phyloP scores from a whole-genome alignment of 345 rosid genomes.

The Melastoma malabathricum region DNA sequence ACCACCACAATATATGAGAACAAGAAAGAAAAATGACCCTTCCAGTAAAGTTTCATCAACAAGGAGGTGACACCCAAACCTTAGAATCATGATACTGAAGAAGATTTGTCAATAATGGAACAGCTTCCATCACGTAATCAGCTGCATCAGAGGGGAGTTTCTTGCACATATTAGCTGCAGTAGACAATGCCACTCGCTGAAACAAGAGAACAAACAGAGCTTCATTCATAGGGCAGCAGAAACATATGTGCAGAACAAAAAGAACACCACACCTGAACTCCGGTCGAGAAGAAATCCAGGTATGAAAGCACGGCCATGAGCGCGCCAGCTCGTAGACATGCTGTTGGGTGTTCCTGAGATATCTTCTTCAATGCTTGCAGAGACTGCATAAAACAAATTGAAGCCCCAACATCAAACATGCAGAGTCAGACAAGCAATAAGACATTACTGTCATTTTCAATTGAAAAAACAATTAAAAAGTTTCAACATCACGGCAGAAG shows the following conservation, averaged over 20 bases:
- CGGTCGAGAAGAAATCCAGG: conserved; percentile 97
- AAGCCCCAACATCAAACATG: not conserved
- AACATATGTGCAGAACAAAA: too few relatives aligned
- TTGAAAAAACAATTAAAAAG: too few relatives aligned
- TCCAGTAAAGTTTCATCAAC: conserved; percentile 2
- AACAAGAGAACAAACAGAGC: conserved; percentile 5
- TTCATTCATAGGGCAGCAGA: not conserved
- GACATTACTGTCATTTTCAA: too few relatives aligned
- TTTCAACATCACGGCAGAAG: too few relatives aligned
- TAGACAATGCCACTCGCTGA: conserved; percentile 91
- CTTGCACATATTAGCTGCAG: conserved; percentile 99
- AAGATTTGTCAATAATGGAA: conserved; percentile 89
- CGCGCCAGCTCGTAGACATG: conserved; percentile 98
- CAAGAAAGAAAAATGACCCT: conserved; percentile 5
- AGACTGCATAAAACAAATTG: conserved; percentile 38
- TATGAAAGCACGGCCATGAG: conserved; percentile 99
- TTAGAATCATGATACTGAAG: conserved; percentile 94
- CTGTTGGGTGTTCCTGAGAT: conserved; percentile 99
- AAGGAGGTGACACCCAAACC: conserved; percentile 20
- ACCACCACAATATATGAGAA: conserved; percentile 7
- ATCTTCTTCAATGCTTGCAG: conserved; percentile 97
- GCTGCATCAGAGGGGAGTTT: conserved; percentile 98
- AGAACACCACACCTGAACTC: conserved; percentile 69
- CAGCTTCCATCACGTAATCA: conserved; percentile 99
- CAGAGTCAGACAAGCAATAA: too few relatives aligned